Conservation (phyloP, 306 rosid genomes). For the Prunus persica region DNA sequence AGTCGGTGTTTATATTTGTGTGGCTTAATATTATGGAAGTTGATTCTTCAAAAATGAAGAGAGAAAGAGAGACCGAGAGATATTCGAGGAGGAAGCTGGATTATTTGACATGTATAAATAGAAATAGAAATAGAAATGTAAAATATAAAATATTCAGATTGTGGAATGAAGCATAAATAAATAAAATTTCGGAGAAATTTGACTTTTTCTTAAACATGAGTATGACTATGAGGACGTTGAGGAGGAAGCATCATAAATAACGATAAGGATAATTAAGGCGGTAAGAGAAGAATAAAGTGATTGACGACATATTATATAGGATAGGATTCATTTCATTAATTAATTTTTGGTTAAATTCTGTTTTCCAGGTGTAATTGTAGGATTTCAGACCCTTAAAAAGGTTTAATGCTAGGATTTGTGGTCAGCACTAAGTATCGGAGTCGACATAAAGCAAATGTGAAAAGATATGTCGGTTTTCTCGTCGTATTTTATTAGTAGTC, state of each 20-base stretch:
- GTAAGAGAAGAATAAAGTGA: not conserved
- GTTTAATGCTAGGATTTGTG: not conserved
- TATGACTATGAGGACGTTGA: not conserved
- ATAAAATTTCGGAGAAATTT: conserved; percentile 9
- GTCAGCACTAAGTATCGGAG: not conserved
- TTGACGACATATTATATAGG: too few relatives aligned
- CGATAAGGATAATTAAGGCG: conserved; percentile 16
- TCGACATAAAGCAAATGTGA: not conserved
- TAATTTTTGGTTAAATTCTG: not conserved
- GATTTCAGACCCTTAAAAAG: too few relatives aligned
- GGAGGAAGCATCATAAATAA: conserved; percentile 25
- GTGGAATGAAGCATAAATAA: not conserved
- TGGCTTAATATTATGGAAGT: not conserved
- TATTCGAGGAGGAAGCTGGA: not conserved
- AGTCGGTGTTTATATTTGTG: not conserved
- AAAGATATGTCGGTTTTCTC: not conserved
- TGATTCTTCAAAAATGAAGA: conserved; percentile 7
- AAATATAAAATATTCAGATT: not conserved
- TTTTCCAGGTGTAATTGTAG: not conserved
- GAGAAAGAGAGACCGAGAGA: not conserved
- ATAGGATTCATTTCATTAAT: too few relatives aligned
- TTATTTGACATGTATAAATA: not conserved
- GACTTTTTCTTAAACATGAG: conserved; percentile 33
- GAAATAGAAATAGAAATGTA: not conserved
- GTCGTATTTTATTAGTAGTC: too few relatives aligned